Evolutionary conservation across 2,329 filamentous ascomycete genomes (phyloP).

Genomic region (Fusarium sp.): DNA sequence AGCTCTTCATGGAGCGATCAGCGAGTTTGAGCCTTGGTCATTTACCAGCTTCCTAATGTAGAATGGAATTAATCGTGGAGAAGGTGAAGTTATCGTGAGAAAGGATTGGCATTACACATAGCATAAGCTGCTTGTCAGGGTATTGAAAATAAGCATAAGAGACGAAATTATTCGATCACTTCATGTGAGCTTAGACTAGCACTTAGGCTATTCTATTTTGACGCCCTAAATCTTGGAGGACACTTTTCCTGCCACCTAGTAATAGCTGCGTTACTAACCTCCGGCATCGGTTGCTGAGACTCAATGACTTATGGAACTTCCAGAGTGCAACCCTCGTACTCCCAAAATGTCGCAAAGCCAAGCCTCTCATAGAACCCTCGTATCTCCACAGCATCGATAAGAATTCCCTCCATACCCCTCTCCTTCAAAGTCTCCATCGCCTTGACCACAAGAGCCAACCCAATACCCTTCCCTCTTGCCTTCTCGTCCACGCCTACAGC

Average conservation of each 20-base stretch:
- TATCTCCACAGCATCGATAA: constrained; percentile 40
- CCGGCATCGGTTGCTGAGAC: neutral
- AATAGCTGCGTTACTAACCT: neutral
- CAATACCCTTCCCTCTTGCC: constrained; percentile 36
- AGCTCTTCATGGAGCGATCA: constrained; percentile 27
- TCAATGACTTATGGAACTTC: neutral
- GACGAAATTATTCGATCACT: neutral
- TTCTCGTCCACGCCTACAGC: constrained; percentile 42
- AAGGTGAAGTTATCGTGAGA: neutral
- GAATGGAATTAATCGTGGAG: neutral
- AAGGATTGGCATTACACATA: neutral
- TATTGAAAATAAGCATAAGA: neutral
- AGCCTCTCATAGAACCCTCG: constrained; percentile 41
- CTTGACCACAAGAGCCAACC: constrained; percentile 36
- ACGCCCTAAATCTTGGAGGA: neutral
- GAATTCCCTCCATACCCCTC: constrained; percentile 36
- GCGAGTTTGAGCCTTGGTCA: constrained; percentile 2
- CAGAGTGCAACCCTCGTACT: constrained; percentile 32
- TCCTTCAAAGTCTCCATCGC: constrained; percentile 39
- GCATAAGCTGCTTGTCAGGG: neutral
- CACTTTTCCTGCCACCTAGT: neutral
- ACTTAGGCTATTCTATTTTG: neutral
- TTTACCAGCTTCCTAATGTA: constrained; percentile 29
- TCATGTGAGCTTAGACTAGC: neutral
- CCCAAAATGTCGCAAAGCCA: constrained; percentile 29